phyloP scores from a whole-genome alignment of 768 basidiomycete species.

The Asterophora parasitica region DNA sequence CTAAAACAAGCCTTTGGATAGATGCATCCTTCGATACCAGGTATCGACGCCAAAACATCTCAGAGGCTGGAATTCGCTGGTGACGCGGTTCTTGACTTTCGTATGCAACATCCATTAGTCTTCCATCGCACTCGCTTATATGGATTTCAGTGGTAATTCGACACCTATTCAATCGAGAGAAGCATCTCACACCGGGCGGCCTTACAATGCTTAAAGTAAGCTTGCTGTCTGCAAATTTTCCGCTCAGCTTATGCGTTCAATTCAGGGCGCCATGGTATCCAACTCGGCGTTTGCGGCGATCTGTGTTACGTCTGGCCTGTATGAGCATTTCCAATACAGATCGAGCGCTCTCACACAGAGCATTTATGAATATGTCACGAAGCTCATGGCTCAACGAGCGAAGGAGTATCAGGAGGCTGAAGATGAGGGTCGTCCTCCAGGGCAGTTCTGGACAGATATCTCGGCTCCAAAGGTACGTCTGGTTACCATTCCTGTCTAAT shows the following conservation, averaged over 20 bases:
- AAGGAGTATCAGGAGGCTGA: constrained; percentile 45
- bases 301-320: constrained; percentile 64
- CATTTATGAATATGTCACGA: constrained; percentile 50
- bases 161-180: constrained; percentile 62
- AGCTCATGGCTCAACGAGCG: constrained; percentile 40
- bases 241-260: background rate
- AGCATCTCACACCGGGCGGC: constrained; percentile 65
- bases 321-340: constrained; percentile 56
- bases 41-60: constrained; percentile 53
- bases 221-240: background rate
- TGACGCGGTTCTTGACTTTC: constrained; percentile 80
- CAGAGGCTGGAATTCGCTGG: constrained; percentile 83
- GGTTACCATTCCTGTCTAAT: background rate
- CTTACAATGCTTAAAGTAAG: constrained; percentile 73
- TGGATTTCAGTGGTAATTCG: constrained; percentile 59
- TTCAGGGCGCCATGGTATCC: constrained; percentile 80
- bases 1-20: constrained; percentile 19
- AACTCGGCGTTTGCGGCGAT: constrained; percentile 74
- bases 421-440: constrained; percentile 45
- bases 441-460: constrained; percentile 76
- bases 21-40: constrained; percentile 65
- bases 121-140: constrained; percentile 8
- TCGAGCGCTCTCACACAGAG: constrained; percentile 44
- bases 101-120: constrained; percentile 37
- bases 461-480: constrained; percentile 69